A percentile compares a stretch with the other conserved stretches of the same genome.
Conservation (phyloP, 139 green algal species). For the Coelastrella sp. region DNA sequence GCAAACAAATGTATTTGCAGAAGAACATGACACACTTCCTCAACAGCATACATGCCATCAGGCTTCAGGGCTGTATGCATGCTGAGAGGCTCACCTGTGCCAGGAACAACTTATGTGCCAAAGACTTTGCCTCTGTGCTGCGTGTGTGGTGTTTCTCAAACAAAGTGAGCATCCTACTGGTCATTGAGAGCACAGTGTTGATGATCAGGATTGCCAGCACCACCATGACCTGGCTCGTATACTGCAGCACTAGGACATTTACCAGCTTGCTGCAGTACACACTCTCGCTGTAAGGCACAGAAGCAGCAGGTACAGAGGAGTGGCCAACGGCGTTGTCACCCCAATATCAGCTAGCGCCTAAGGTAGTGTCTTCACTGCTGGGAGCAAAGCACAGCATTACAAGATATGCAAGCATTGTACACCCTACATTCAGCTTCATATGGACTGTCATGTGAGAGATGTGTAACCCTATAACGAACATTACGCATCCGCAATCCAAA, state of each 20-base stretch:
- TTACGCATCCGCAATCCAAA: too few species aligned
- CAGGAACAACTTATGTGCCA: conserved; percentile 58
- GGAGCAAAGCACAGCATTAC: too few species aligned
- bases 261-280: conserved; percentile 15
- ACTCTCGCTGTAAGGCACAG: conserved; percentile 6
- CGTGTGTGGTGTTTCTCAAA: conserved; percentile 73
- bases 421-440: too few species aligned
- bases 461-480: too few species aligned
- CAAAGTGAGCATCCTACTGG: conserved; percentile 52
- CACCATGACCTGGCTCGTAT: conserved; percentile 30
- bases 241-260: conserved; percentile 27
- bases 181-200: conserved; percentile 51
- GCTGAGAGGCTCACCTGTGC: conserved; percentile 45
- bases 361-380: too few species aligned
- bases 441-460: too few species aligned
- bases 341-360: too few species aligned
- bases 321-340: too few species aligned
- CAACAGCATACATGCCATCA: not conserved
- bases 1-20: too few species aligned
- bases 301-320: not conserved
- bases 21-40: too few species aligned
- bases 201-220: conserved; percentile 61
- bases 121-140: conserved; percentile 54
- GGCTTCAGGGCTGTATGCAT: not conserved
- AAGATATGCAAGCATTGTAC: too few species aligned